These are phyloP conservation scores for Lizanozyma gosingica DNA, from an alignment of 1,139 yeast genomes.

Conservation along the genomic window DNA sequence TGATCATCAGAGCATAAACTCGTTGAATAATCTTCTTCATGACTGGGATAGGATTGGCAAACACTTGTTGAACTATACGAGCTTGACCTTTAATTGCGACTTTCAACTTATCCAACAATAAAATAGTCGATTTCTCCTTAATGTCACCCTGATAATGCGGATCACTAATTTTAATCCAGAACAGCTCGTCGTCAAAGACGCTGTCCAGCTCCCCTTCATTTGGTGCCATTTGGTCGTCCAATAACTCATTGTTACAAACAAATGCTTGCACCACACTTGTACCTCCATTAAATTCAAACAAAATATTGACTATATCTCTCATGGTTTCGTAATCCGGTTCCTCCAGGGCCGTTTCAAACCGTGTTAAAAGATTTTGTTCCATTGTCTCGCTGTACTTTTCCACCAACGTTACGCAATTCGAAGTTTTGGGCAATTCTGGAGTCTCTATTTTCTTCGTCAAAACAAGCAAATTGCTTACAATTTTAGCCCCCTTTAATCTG, in stretches of 20 bases:
- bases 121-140: constrained; percentile 25
- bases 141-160: constrained; percentile 24
- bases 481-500: constrained; percentile 58
- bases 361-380: constrained; percentile 56
- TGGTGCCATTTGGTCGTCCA: constrained; percentile 27
- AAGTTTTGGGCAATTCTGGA: constrained; percentile 41
- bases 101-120: constrained; percentile 26
- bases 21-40: constrained; percentile 65
- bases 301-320: constrained; percentile 71
- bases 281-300: constrained; percentile 81
- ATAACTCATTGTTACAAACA: constrained; percentile 63
- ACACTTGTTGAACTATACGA: constrained; percentile 63
- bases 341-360: constrained; percentile 53
- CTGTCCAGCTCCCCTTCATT: not conserved
- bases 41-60: constrained; percentile 58
- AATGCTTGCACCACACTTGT: constrained; percentile 73
- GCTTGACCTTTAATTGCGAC: constrained; percentile 59
- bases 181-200: constrained; percentile 25
- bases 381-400: constrained; percentile 68
- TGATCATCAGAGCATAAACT: constrained; percentile 69
- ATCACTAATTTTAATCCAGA: constrained; percentile 29
- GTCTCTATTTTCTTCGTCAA: constrained; percentile 55
- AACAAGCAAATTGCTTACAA: constrained; percentile 55
- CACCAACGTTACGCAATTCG: constrained; percentile 43
- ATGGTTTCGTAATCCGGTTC: constrained; percentile 54